phyloP scores from a whole-genome alignment of 345 rosid species.

The Salix suchowensis region DNA sequence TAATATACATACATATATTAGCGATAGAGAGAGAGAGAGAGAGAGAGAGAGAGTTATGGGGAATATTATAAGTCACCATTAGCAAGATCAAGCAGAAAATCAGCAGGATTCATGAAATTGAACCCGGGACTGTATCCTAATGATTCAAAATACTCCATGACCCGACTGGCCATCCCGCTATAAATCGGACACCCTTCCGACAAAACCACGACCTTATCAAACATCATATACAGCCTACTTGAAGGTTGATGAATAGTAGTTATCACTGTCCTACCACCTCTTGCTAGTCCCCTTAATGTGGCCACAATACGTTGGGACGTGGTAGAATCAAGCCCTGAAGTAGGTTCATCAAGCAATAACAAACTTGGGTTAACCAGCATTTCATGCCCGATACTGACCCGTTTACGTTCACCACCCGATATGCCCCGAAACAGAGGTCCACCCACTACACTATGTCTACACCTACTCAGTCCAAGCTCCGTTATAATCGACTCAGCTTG shows the following conservation, averaged over 20 bases:
- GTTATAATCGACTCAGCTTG: slow-evolving; percentile 58
- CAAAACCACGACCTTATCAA: slow-evolving; percentile 73
- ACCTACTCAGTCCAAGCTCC: slow-evolving; percentile 70
- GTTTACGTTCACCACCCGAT: slow-evolving; percentile 90
- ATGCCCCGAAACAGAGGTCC: slow-evolving; percentile 72
- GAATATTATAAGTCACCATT: slow-evolving; percentile 47
- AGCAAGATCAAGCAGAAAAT: slow-evolving; percentile 89
- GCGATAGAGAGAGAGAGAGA: background rate
- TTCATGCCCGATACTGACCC: slow-evolving; percentile 86
- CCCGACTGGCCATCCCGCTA: slow-evolving; percentile 54
- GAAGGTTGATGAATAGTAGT: slow-evolving; percentile 95
- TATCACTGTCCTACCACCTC: slow-evolving; percentile 71
- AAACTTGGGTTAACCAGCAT: slow-evolving; percentile 88
- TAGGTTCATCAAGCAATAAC: slow-evolving; percentile 82
- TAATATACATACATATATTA: background rate
- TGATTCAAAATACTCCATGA: slow-evolving; percentile 67
- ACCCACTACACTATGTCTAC: slow-evolving; percentile 62
- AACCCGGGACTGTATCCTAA: slow-evolving; percentile 60
- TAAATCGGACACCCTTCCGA: slow-evolving; percentile 76
- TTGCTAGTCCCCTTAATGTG: slow-evolving; percentile 52
- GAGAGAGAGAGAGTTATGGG: background rate
- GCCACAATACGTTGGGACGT: slow-evolving; percentile 71
- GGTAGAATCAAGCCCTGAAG: slow-evolving; percentile 89
- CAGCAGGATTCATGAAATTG: slow-evolving; percentile 74
- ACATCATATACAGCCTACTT: slow-evolving; percentile 69